Conservation (phyloP, 2,329 filamentous ascomycete genomes). For the Nigrospora sphaerica region DNA sequence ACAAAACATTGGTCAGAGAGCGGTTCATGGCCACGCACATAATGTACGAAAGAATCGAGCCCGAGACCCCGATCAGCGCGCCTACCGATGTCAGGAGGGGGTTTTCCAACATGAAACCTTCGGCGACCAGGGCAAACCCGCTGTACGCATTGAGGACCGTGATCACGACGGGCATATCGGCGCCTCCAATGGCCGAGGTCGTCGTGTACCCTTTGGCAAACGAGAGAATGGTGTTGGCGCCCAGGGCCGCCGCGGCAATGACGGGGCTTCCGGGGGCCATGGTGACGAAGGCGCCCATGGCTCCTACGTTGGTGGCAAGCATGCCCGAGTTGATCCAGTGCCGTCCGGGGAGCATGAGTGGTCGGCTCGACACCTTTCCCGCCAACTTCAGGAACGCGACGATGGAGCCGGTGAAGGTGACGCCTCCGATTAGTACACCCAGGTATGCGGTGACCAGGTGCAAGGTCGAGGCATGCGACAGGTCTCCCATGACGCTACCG, state of each 20-base stretch:
- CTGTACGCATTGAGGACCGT: slow-evolving; percentile 88
- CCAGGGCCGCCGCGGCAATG: slow-evolving; percentile 71
- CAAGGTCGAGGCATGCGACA: slow-evolving; percentile 64
- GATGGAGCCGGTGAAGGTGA: slow-evolving; percentile 87
- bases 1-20: slow-evolving; percentile 81
- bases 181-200: slow-evolving; percentile 83
- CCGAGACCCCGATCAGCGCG: slow-evolving; percentile 80
- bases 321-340: slow-evolving; percentile 71
- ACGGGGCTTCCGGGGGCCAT: slow-evolving; percentile 73
- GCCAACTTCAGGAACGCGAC: slow-evolving; percentile 85
- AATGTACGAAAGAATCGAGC: slow-evolving; percentile 83
- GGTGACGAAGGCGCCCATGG: slow-evolving; percentile 76
- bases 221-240: slow-evolving; percentile 68
- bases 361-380: slow-evolving; percentile 73
- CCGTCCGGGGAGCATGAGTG: slow-evolving; percentile 64
- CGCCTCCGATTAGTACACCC: slow-evolving; percentile 77
- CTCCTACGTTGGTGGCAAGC: slow-evolving; percentile 69
- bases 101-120: slow-evolving; percentile 89
- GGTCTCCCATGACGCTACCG: slow-evolving; percentile 72
- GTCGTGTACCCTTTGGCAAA: slow-evolving; percentile 86
- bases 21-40: slow-evolving; percentile 89
- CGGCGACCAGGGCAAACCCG: slow-evolving; percentile 82
- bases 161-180: slow-evolving; percentile 89
- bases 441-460: slow-evolving; percentile 83
- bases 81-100: slow-evolving; percentile 78